Percentiles rank a stretch among this genome's conserved stretches.
Evolutionary conservation across 148 eudicot genomes (phyloP).

Genomic region (Rhododendron vialii): DNA sequence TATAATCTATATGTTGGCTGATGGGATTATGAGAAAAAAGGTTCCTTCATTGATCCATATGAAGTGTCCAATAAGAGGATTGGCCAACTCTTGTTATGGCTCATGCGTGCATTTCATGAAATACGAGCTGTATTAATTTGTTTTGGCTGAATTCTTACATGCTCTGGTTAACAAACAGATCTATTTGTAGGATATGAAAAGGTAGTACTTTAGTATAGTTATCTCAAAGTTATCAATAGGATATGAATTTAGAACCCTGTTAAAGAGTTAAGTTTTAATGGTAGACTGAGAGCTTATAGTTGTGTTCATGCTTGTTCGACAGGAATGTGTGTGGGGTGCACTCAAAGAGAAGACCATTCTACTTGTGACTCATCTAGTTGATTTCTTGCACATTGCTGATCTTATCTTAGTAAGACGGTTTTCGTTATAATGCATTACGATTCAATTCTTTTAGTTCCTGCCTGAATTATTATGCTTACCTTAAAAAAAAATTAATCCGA

Average conservation of each 20-base stretch:
- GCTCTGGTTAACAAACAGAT: too few species aligned
- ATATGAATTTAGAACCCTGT: background rate
- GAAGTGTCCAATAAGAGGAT: too few species aligned
- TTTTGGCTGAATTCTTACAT: too few species aligned
- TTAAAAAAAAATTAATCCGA: background rate
- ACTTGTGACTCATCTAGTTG: conserved; percentile 96
- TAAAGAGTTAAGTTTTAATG: background rate
- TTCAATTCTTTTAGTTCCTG: background rate
- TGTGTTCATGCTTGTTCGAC: conserved; percentile 20
- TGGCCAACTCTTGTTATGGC: too few species aligned
- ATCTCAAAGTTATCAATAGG: background rate
- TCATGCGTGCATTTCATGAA: too few species aligned
- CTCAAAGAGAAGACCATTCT: conserved; percentile 72
- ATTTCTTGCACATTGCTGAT: conserved; percentile 60
- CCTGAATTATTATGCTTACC: background rate
- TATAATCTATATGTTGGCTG: too few species aligned
- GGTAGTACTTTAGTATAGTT: background rate
- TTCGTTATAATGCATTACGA: background rate
- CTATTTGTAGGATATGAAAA: background rate
- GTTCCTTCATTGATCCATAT: too few species aligned
- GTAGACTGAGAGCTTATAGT: background rate
- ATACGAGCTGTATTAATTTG: too few species aligned
- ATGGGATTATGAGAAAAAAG: too few species aligned
- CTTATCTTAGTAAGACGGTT: conserved; percentile 56
- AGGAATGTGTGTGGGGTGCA: conserved; percentile 87